Conservation (phyloP, 345 rosid genomes). For the rapeseed (Brassica napus) region Da-Ae NC_063438.1:8277001-8277500, state of each 20-base stretch:
- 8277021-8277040: conserved; percentile 59
- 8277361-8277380: conserved; percentile 81
- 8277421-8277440: conserved; percentile 68
- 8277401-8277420: conserved; percentile 81
- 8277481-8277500: conserved; percentile 81
- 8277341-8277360: conserved; percentile 76
- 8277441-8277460: conserved; percentile 65
- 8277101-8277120: not conserved
- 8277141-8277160: no score
- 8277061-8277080: not conserved
- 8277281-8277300: conserved; percentile 79
- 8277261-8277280: conserved; percentile 68
- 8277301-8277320: conserved; percentile 87
- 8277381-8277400: conserved; percentile 60
- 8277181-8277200: not conserved
- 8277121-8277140: conserved; percentile 4
- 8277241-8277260: conserved; percentile 48
- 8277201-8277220: not conserved
- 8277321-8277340: conserved; percentile 60
- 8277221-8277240: not conserved
- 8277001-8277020: conserved; percentile 80
- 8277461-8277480: conserved; percentile 69
- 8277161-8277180: no score
- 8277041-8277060: not conserved
- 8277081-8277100: not conserved